Evolutionary conservation across 306 rosid species (phyloP).

Genomic region (Glycyrrhiza uralensis): DNA sequence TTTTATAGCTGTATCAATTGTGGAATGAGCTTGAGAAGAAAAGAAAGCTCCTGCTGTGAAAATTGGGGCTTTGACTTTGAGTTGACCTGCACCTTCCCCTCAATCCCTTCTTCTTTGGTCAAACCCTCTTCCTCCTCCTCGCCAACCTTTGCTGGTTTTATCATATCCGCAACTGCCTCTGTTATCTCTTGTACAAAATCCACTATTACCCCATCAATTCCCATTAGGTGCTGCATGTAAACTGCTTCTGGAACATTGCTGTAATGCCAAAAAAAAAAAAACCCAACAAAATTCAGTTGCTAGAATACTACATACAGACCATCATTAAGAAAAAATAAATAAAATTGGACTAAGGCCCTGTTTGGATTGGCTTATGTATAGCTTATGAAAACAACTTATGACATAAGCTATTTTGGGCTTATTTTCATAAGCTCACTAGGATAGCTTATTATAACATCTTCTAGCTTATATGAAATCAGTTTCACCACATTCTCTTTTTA

Average conservation of each 20-base stretch:
- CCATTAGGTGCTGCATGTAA: conserved; percentile 87
- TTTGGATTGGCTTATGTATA: too few relatives aligned
- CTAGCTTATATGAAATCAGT: too few relatives aligned
- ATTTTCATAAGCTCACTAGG: too few relatives aligned
- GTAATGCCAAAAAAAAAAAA: conserved; percentile 20
- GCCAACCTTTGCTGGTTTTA: conserved; percentile 37
- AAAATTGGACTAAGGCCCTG: background rate
- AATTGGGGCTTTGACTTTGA: conserved; percentile 69
- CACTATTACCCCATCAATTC: conserved; percentile 85
- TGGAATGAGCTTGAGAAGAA: conserved; percentile 78
- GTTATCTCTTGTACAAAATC: conserved; percentile 82
- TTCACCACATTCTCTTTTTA: too few relatives aligned
- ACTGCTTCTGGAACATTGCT: conserved; percentile 92
- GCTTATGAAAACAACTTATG: too few relatives aligned
- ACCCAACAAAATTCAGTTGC: background rate
- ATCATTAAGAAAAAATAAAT: background rate
- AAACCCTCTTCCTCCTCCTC: conserved; percentile 43
- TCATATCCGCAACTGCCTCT: conserved; percentile 56
- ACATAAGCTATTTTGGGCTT: too few relatives aligned
- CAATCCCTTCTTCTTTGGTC: conserved; percentile 39
- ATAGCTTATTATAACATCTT: too few relatives aligned
- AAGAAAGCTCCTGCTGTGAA: conserved; percentile 73
- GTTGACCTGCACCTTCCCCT: conserved; percentile 30
- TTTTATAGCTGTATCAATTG: conserved; percentile 52
- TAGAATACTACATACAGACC: background rate